Percentiles rank a stretch among this genome's conserved stretches.
phyloP scores from a whole-genome alignment of 2,329 filamentous ascomycete genomes.

The Clarireedia monteithiana region DNA sequence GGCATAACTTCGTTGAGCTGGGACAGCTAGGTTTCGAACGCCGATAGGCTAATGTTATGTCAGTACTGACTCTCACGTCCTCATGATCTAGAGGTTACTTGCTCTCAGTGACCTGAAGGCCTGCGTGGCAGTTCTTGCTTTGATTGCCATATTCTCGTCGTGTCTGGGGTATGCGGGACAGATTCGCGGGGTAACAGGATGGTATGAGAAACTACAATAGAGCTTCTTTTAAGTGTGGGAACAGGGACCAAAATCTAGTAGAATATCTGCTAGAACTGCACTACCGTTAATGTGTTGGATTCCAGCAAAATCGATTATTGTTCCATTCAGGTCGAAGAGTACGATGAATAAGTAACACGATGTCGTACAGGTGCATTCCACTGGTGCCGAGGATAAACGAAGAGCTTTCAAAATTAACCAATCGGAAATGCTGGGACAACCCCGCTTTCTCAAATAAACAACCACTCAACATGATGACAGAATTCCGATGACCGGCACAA shows the following conservation, averaged over 20 bases:
- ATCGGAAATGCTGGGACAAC: background rate
- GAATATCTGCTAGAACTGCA: too few species aligned
- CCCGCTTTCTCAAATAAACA: background rate
- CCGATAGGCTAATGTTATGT: slow-evolving; percentile 22
- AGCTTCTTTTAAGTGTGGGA: background rate
- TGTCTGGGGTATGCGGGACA: slow-evolving; percentile 8
- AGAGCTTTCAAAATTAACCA: background rate
- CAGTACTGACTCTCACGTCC: background rate
- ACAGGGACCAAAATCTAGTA: background rate
- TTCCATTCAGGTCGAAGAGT: background rate
- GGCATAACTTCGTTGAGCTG: slow-evolving; percentile 53
- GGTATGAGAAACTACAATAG: background rate
- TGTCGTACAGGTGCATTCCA: background rate
- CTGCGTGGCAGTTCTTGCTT: slow-evolving; percentile 51
- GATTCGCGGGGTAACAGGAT: background rate
- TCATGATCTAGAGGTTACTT: slow-evolving; percentile 26
- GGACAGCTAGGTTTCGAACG: slow-evolving; percentile 27
- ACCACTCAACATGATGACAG: background rate
- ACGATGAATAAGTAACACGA: background rate
- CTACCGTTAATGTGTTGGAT: background rate
- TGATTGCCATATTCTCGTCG: slow-evolving; percentile 49
- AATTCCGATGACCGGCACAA: background rate
- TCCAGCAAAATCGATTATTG: background rate
- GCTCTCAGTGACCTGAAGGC: slow-evolving; percentile 59
- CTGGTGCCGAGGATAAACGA: slow-evolving; percentile 7